Evolutionary conservation across 352 stramenopile genomes (phyloP), one percentile per base, ranked within the genome.

Genomic region (Phytophthora hibernalis): DNA sequence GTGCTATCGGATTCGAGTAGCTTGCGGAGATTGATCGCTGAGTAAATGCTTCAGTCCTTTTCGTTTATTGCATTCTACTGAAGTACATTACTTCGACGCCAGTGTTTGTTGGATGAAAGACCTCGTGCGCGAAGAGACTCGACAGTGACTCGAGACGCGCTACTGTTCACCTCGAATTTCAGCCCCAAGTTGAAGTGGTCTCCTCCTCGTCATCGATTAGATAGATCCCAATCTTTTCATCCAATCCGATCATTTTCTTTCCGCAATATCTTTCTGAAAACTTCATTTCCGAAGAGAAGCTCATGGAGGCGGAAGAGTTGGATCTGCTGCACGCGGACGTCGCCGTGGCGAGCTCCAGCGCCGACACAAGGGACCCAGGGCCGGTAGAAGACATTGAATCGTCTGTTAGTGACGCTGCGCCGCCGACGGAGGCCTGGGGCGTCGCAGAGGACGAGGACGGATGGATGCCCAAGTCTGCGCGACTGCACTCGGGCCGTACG

Each of bases 381-480:
- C 31, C 37, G 40, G 60, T 38, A 1, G 33, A 51, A 55, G 37
- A 58, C 22, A 26, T 30, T 0, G 40, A 18, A 43, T 3, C 2
- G 33, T 42, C 43, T 54, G 2, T 20, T 11, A 51, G 2, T 43
- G 60, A 70, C 43, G 42, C 16, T 47, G 22, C 38, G 1, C 2
- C 58, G 12, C 66, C 66, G 28, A 59, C 24, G 8, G 49, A 74
- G 40, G 45, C 62, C 22, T 73, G 61, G 61, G 53, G 51, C 13
- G 58, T 38, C 2, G 47, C 54, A 53, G 48, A 72, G n/a, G 77
- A 85, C 30, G 85, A 89, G 18, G 85, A 93, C 65, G 84, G 82
- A 1, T 96, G 89, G 89, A 93, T 96, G 80, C 87, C 89, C 43
- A 95, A 94, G 33, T 81, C 89, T 0, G 87, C 87, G 10, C 77